These are phyloP conservation scores for Leishmania martiniquensis DNA, from an alignment of 208 protist species.

Conservation along the genomic window DNA sequence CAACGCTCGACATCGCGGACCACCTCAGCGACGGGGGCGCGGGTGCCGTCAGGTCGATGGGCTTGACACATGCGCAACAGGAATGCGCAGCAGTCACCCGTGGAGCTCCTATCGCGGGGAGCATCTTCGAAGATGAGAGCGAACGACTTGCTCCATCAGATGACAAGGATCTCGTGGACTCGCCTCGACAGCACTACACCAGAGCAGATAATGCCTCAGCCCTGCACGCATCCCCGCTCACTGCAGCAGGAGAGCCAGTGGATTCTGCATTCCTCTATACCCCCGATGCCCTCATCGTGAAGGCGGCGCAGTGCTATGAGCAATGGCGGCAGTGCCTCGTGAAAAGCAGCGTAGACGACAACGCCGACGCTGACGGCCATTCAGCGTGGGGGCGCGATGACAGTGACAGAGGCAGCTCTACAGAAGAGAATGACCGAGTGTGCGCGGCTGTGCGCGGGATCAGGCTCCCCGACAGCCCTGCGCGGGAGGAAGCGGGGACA, in stretches of 20 bases:
- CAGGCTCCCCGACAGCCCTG: background rate
- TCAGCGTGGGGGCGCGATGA: background rate
- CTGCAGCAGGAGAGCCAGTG: background rate
- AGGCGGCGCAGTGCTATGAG: slow-evolving; percentile 26
- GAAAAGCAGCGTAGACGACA: background rate
- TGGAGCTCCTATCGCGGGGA: background rate
- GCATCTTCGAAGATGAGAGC: background rate
- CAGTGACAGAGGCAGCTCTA: background rate
- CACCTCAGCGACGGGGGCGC: background rate
- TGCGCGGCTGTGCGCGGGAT: background rate
- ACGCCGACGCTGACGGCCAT: background rate
- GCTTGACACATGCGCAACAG: background rate
- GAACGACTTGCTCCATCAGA: background rate
- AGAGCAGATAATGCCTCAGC: background rate
- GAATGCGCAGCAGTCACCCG: background rate
- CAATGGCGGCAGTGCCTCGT: slow-evolving; percentile 22
- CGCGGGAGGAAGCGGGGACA: background rate
- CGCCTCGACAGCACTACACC: background rate
- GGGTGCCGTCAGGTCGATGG: too few relatives aligned
- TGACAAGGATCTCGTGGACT: slow-evolving; percentile 9
- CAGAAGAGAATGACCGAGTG: background rate
- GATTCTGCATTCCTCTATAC: background rate
- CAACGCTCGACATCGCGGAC: background rate
- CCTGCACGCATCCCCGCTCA: background rate
- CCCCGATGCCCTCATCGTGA: slow-evolving; percentile 21